Evolutionary conservation across 2,329 filamentous ascomycete genomes (phyloP), one percentile per base, ranked within the genome.

Genomic region (Fusarium coicis): DNA sequence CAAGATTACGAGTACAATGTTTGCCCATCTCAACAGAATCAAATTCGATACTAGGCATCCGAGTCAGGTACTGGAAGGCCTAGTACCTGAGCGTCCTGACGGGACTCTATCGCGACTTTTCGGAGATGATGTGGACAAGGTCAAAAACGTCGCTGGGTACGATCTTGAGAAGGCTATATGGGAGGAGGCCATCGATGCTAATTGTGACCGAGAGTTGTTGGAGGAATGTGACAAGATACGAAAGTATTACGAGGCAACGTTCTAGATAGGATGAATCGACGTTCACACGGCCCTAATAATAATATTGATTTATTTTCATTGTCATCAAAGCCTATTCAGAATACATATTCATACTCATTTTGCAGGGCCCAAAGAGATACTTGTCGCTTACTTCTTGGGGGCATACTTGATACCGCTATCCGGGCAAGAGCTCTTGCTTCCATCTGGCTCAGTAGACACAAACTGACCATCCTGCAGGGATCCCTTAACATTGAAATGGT

Each of bases 391-490:
- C 50, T 70, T 63, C 69, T 80, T 80, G 19, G 77, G 78, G 12
- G 74, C 54, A 44, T 80, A 80, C 59, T 76, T 73, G 69, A 80
- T 78, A 14, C 80, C 80, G 12, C 56, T 74, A 34, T 52, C 59
- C 1, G 92, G 90, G 80, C 93, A 95, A 47, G 84, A 88, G 32
- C 74, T 63, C 54, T 85, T 87, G 18, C 86, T 85, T 43, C 90
- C 88, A 73, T 90, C 87, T 64, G 81, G 86, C 46, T 87, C 84
- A 5, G 87, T 80, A 19, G 90, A 81, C 32, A 90, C 85, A 76
- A 92, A 93, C 5, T 86, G 80, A 39, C 91, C 92, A 5, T 84
- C 85, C 76, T 91, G 87, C 2, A 92, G 80, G 28, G 87, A 89
- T 14, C 88, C 88, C 43, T 84, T 82, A 37, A 88, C 84, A 68